Conservation (phyloP, 2,329 filamentous ascomycete genomes). For the Penicillium sp. region DNA sequence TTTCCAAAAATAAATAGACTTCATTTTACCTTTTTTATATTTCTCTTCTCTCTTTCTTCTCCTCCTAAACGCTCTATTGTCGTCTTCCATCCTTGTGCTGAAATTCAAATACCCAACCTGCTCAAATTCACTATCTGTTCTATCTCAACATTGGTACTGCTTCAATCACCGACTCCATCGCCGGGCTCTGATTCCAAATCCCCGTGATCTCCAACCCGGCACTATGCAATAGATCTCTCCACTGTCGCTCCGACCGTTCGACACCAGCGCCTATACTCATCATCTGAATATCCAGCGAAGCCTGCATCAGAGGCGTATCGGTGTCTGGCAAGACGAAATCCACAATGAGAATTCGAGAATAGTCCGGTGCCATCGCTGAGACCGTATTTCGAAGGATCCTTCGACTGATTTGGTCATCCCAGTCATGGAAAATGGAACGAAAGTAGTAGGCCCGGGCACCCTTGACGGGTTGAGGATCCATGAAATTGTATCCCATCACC, state of each 20-base stretch:
- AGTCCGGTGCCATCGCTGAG: constrained; percentile 31
- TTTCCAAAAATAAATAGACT: neutral
- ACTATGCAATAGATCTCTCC: constrained; percentile 29
- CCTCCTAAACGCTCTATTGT: neutral
- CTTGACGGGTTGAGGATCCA: constrained; percentile 35
- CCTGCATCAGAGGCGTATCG: constrained; percentile 28
- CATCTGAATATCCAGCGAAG: constrained; percentile 41
- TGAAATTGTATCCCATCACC: constrained; percentile 36
- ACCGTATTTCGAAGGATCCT: constrained; percentile 35
- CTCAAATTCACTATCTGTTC: neutral
- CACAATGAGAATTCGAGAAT: constrained; percentile 38
- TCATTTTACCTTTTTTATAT: neutral
- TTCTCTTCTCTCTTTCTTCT: neutral
- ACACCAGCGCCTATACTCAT: constrained; percentile 39
- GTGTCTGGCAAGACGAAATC: constrained; percentile 39
- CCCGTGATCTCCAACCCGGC: constrained; percentile 33
- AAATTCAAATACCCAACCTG: neutral
- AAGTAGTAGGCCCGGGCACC: constrained; percentile 40
- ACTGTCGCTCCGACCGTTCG: constrained; percentile 37
- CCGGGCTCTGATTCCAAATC: constrained; percentile 29
- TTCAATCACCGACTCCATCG: constrained; percentile 34
- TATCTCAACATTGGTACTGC: constrained; percentile 17
- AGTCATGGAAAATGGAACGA: constrained; percentile 41
- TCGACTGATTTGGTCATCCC: constrained; percentile 37
- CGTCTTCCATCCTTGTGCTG: neutral